Evolutionary conservation across 192 early-diverging fungal species (phyloP).

Genomic region (Neocallimastix lanati): DNA sequence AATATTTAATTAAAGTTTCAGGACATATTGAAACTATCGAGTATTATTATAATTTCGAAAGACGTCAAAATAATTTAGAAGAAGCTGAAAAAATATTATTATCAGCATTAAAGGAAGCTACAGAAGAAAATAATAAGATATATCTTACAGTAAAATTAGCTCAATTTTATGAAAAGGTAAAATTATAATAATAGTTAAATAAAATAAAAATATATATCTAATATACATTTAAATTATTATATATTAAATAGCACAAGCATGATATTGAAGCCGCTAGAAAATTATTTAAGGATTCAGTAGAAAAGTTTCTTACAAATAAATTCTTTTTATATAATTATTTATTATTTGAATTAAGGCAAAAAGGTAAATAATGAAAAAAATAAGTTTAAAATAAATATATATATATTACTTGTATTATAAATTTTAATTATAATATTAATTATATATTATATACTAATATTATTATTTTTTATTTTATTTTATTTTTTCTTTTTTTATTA

Average conservation of each 20-base stretch:
- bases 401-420: too few relatives aligned
- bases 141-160: slow-evolving; percentile 12
- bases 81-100: slow-evolving; percentile 17
- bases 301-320: slow-evolving; percentile 21
- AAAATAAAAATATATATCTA: too few relatives aligned
- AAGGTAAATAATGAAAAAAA: slow-evolving; percentile 10
- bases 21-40: slow-evolving; percentile 44
- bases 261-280: slow-evolving; percentile 11
- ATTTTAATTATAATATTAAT: too few relatives aligned
- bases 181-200: too few relatives aligned
- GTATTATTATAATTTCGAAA: slow-evolving; percentile 44
- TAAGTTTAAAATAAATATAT: neutral
- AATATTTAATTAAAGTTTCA: slow-evolving; percentile 20
- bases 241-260: slow-evolving; percentile 13
- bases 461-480: too few relatives aligned
- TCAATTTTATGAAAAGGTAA: slow-evolving; percentile 19
- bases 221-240: too few relatives aligned
- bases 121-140: neutral
- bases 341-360: slow-evolving; percentile 40
- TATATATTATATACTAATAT: too few relatives aligned
- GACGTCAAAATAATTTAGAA: slow-evolving; percentile 21
- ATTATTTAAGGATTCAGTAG: slow-evolving; percentile 21
- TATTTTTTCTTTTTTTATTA: too few relatives aligned
- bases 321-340: slow-evolving; percentile 37
- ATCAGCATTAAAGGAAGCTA: neutral